Evolutionary conservation across 2,329 filamentous ascomycete genomes (phyloP).

Genomic region (Neonectria hederae): DNA sequence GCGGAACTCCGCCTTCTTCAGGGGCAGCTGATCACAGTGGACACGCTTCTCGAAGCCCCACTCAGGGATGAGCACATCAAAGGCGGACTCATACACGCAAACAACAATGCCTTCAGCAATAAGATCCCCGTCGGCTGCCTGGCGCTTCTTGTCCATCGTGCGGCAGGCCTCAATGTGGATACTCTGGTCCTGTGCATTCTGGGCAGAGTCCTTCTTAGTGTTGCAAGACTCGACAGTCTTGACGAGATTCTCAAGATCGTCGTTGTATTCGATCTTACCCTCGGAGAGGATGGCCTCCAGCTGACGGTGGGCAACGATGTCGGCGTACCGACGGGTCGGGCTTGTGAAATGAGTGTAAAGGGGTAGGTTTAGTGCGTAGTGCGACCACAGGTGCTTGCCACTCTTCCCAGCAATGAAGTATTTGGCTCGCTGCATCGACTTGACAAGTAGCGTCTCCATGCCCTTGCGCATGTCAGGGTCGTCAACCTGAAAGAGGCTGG

Average conservation of each 20-base stretch:
- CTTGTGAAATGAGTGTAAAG: constrained; percentile 98
- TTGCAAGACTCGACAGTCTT: constrained; percentile 98
- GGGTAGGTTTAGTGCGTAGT: constrained; percentile 92
- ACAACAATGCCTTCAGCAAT: constrained; percentile 96
- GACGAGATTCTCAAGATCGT: constrained; percentile 86
- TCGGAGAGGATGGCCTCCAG: constrained; percentile 86
- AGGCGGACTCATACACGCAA: constrained; percentile 97
- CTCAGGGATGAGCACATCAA: constrained; percentile 96
- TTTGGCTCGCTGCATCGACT: constrained; percentile 95
- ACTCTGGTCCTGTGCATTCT: constrained; percentile 97
- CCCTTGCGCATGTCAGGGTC: constrained; percentile 92
- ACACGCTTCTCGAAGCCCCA: constrained; percentile 99
- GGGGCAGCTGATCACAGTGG: constrained; percentile 95
- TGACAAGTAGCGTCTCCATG: constrained; percentile 95
- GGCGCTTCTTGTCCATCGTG: constrained; percentile 90
- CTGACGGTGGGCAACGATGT: constrained; percentile 95
- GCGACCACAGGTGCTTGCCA: constrained; percentile 78
- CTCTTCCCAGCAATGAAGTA: constrained; percentile 90
- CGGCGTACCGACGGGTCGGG: constrained; percentile 92
- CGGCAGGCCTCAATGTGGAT: constrained; percentile 98
- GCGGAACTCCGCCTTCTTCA: constrained; percentile 99
- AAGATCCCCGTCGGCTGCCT: constrained; percentile 87
- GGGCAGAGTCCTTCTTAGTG: constrained; percentile 98
- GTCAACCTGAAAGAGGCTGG: constrained; percentile 92
- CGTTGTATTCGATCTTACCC: constrained; percentile 82